phyloP scores from a whole-genome alignment of 176 grass and related monocot species.

The Oryza meyeriana region DNA sequence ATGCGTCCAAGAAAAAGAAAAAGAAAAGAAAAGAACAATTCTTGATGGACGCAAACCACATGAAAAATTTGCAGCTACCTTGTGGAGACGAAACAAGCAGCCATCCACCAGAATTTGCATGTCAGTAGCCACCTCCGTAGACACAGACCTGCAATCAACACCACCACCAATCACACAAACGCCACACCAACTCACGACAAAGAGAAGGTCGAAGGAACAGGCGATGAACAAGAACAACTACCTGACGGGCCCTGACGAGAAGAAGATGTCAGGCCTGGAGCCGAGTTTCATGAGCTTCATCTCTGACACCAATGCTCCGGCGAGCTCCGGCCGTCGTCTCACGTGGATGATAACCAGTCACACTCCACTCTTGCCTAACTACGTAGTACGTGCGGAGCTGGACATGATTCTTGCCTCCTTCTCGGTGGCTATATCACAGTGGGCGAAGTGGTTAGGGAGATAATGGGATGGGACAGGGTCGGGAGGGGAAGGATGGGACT shows the following conservation, averaged over 20 bases:
- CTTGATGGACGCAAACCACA: neutral
- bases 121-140: conserved; percentile 65
- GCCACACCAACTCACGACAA: neutral
- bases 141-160: conserved; percentile 44
- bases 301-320: neutral
- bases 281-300: conserved; percentile 94
- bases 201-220: neutral
- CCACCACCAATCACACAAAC: neutral
- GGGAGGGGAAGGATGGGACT: conserved; percentile 42
- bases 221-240: neutral
- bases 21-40: neutral
- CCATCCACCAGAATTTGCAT: conserved; percentile 58
- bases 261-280: conserved; percentile 64
- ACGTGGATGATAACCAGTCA: neutral
- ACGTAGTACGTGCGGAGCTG: neutral
- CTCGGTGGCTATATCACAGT: neutral
- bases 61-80: conserved; percentile 17
- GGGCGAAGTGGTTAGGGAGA: conserved; percentile 25
- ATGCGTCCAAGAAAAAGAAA: neutral
- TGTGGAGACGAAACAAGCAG: conserved; percentile 70
- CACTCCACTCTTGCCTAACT: neutral
- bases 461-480: conserved; percentile 36
- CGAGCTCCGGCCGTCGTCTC: neutral
- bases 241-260: conserved; percentile 54
- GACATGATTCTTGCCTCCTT: neutral